These are phyloP conservation scores for Neoarthrinium moseri DNA, from an alignment of 2,329 filamentous ascomycete species.

Conservation along the genomic window DNA sequence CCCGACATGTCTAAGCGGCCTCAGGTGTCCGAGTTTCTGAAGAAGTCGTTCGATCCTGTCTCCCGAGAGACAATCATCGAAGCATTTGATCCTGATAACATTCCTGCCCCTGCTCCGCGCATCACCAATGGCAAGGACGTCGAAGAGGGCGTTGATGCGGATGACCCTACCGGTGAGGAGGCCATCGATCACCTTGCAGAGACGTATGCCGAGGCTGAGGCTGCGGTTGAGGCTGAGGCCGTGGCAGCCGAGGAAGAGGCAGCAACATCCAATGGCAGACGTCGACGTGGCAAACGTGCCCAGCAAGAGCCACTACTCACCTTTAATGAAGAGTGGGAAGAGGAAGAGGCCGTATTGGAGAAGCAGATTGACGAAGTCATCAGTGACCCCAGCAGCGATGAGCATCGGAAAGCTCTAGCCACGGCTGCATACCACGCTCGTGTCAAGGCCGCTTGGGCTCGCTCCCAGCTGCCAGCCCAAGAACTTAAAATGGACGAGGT, in stretches of 20 bases:
- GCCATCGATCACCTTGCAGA: conserved; percentile 41
- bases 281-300: conserved; percentile 27
- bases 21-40: conserved; percentile 27
- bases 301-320: conserved; percentile 41
- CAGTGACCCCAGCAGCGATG: conserved; percentile 53
- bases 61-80: conserved; percentile 23
- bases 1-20: conserved; percentile 26
- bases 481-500: conserved; percentile 59
- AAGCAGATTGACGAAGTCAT: conserved; percentile 70
- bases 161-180: conserved; percentile 36
- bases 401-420: conserved; percentile 58
- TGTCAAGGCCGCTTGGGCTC: conserved; percentile 51
- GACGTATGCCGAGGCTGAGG: conserved; percentile 24
- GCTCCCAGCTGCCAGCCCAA: conserved; percentile 45
- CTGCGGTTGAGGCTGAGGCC: too few species aligned
- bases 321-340: conserved; percentile 62
- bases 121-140: conserved; percentile 19
- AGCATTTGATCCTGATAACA: conserved; percentile 26
- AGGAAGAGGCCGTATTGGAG: conserved; percentile 65
- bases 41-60: conserved; percentile 24
- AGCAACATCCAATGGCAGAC: conserved; percentile 9
- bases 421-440: conserved; percentile 55
- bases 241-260: too few species aligned
- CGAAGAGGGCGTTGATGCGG: conserved; percentile 23
- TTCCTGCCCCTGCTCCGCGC: conserved; percentile 21